Base-by-base conservation (phyloP, 2,329 filamentous ascomycete genomes). In the Monilinia vaccinii-corymbosi region DNA sequence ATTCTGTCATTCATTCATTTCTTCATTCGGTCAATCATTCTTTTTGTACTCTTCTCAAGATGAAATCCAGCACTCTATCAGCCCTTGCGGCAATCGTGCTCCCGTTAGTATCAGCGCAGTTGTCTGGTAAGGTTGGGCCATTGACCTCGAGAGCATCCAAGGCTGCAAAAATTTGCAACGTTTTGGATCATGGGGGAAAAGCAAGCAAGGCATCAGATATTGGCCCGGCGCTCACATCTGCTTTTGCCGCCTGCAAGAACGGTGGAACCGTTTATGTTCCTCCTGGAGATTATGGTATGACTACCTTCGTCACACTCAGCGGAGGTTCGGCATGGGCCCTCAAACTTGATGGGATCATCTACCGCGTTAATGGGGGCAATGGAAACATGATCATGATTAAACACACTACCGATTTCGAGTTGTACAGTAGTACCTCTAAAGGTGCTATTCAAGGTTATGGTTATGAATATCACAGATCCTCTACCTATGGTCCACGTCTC, bases 361-460 rank as follows among this genome's bases (percentile, higher is more conserved):
- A 78, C 66, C 75, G 80, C 1, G 78, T 75, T n/a, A 77, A 79
- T 25, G 57, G 28, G 25, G 60, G 7, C 13, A 75, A 69, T 8
- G 79, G 79, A 2, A 81, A 81, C 63, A 82, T 82, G 79, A 75
- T 82, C 63, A 74, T 76, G 62, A 74, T 81, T 57, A 72, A 78
- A 62, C 75, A 79, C 62, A 73, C 74, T 10, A 73, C 70, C 57
- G 78, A 82, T 65, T 80, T 82, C 56, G 80, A 82, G 65, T 63
- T 82, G 60, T 81, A 80, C 69, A 80, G 77, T 46, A 77, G 75
- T 46, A 81, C 75, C 5, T 78, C 77, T 16, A 73, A 75, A 60
- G 80, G 79, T 58, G 79, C 79, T 23, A 72, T 82, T 32, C 80
- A 82, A 67, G 79, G 79, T 28, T 74, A 75, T 51, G 79, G 79